Evolutionary conservation across 257 asterid species (phyloP).

Genomic region (Jaltomata sinuosa): DNA sequence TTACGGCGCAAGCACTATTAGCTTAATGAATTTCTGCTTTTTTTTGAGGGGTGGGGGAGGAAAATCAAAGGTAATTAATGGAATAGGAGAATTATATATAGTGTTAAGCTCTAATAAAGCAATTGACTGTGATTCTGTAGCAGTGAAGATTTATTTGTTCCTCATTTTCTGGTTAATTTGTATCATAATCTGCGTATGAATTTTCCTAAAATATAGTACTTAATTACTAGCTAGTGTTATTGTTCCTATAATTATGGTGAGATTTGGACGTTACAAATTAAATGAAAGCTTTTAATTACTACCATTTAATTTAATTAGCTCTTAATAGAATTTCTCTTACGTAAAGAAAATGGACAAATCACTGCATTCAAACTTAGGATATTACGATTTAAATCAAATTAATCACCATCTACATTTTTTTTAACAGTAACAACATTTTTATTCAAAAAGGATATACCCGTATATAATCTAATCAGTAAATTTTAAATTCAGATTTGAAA

Average conservation of each 20-base stretch:
- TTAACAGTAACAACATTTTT: not conserved
- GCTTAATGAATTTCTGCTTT: too few relatives aligned
- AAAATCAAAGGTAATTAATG: not conserved
- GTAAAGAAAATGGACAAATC: not conserved
- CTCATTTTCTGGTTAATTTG: not conserved
- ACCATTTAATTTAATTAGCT: not conserved
- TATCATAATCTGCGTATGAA: not conserved
- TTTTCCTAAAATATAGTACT: not conserved
- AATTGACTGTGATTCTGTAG: not conserved
- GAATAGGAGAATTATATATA: not conserved
- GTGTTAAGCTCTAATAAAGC: not conserved
- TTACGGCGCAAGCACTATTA: too few relatives aligned
- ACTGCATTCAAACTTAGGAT: not conserved
- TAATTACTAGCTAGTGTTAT: not conserved
- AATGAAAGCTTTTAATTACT: not conserved
- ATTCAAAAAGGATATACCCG: too few relatives aligned
- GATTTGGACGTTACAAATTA: not conserved
- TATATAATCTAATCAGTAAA: not conserved
- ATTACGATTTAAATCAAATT: not conserved
- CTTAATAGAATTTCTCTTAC: not conserved
- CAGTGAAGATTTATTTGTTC: not conserved
- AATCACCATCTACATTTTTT: not conserved
- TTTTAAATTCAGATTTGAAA: not conserved
- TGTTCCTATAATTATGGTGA: not conserved
- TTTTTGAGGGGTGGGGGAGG: too few relatives aligned